These are phyloP conservation scores for Leucogyrophana mollusca DNA, from an alignment of 768 basidiomycete genomes.

Conservation along the genomic window DNA sequence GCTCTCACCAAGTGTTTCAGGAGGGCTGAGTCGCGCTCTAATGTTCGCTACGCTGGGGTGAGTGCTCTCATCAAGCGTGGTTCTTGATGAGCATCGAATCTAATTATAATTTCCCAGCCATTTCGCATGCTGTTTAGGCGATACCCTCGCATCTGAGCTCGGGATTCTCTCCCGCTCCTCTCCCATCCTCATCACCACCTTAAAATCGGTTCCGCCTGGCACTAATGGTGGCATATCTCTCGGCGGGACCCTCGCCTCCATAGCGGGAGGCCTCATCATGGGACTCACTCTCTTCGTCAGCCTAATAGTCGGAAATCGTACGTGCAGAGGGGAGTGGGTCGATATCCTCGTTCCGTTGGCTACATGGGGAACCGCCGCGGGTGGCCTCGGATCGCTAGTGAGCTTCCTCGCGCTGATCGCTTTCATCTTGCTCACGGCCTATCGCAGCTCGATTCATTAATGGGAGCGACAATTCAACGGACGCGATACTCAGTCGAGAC, in stretches of 20 bases:
- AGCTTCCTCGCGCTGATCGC: constrained; percentile 32
- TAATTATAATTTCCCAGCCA: constrained; percentile 48
- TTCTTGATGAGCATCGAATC: not conserved
- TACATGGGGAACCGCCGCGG: constrained; percentile 62
- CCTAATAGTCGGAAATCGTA: constrained; percentile 60
- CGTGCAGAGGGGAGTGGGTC: constrained; percentile 44
- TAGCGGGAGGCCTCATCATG: constrained; percentile 70
- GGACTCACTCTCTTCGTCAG: constrained; percentile 58
- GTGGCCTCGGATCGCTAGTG: constrained; percentile 80
- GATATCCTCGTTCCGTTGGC: constrained; percentile 42
- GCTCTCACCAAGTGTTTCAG: constrained; percentile 38
- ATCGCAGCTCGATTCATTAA: constrained; percentile 75
- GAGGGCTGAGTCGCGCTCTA: constrained; percentile 59
- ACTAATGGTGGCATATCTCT: constrained; percentile 88
- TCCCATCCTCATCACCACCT: constrained; percentile 79
- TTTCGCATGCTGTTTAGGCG: constrained; percentile 86
- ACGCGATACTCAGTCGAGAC: constrained; percentile 68
- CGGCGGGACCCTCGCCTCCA: constrained; percentile 71
- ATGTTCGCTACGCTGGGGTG: constrained; percentile 69
- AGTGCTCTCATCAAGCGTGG: constrained; percentile 16
- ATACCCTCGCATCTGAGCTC: constrained; percentile 91
- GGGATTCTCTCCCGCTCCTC: constrained; percentile 75
- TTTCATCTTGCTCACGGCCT: constrained; percentile 25
- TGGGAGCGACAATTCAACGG: constrained; percentile 85
- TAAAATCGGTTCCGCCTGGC: constrained; percentile 74